phyloP scores from a whole-genome alignment of 2,329 filamentous ascomycete genomes.

The Cercospora canescens region DNA sequence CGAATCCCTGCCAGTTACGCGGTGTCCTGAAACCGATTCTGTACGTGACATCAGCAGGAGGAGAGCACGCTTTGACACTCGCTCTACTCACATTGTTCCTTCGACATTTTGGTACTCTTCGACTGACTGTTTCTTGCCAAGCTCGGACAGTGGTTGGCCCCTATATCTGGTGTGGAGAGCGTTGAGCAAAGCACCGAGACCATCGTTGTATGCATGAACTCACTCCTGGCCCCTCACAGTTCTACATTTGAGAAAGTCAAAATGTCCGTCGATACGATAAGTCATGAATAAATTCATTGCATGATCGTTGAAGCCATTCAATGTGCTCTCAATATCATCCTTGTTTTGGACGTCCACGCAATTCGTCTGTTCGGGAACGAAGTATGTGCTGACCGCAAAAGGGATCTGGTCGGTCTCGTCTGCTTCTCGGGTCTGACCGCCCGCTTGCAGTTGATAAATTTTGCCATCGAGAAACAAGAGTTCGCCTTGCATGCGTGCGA shows the following conservation, averaged over 20 bases:
- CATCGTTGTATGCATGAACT: background rate
- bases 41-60: background rate
- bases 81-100: constrained; percentile 38
- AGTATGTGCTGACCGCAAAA: constrained; percentile 39
- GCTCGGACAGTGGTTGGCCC: constrained; percentile 36
- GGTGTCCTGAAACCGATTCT: constrained; percentile 45
- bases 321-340: constrained; percentile 28
- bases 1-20: constrained; percentile 42
- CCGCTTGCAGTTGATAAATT: constrained; percentile 44
- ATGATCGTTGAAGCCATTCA: constrained; percentile 30
- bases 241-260: constrained; percentile 35
- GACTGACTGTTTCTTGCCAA: constrained; percentile 44
- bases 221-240: constrained; percentile 35
- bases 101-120: constrained; percentile 39
- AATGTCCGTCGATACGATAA: constrained; percentile 34
- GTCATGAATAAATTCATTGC: constrained; percentile 38
- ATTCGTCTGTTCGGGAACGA: constrained; percentile 31
- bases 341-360: constrained; percentile 28
- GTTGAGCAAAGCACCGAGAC: background rate
- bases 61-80: no score
- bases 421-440: constrained; percentile 39
- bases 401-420: constrained; percentile 40
- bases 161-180: constrained; percentile 22
- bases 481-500: constrained; percentile 46
- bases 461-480: constrained; percentile 44